These are phyloP conservation scores for Paraleonurus japonicus DNA, from an alignment of 257 asterid species.

Conservation along the genomic window DNA sequence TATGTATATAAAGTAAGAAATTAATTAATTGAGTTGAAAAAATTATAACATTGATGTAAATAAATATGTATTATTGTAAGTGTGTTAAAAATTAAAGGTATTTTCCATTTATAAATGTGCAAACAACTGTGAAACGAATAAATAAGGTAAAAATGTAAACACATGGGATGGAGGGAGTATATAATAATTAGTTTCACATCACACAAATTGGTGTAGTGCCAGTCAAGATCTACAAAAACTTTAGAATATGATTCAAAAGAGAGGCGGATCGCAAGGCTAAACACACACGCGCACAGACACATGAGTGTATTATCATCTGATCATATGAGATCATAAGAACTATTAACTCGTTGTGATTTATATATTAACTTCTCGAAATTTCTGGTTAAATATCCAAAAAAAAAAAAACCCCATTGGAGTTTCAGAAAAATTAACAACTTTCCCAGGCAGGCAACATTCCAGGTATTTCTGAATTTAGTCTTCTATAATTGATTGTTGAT, in stretches of 20 bases:
- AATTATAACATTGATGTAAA: no score
- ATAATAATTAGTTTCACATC: not conserved
- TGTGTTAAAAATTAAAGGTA: no score
- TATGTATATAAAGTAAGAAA: no score
- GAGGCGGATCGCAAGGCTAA: not conserved
- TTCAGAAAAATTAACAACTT: not conserved
- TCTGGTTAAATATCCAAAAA: not conserved
- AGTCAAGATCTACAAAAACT: constrained; percentile 35
- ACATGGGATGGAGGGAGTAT: no score
- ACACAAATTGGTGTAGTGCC: constrained; percentile 27
- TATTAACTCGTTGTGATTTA: not conserved
- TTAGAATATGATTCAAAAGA: constrained; percentile 29
- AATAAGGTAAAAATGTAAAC: no score
- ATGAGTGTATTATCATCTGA: not conserved
- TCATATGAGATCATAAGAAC: constrained; percentile 5
- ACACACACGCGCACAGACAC: not conserved
- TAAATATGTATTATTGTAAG: no score
- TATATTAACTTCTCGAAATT: not conserved
- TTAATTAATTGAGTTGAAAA: no score
- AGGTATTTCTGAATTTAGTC: constrained; percentile 22
- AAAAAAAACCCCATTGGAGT: not conserved
- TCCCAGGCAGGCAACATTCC: not conserved
- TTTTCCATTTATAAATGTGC: no score
- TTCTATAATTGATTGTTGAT: not conserved
- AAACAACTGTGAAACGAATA: no score